Conservation (phyloP, 257 asterid species). For the Solanum virginianum region DNA sequence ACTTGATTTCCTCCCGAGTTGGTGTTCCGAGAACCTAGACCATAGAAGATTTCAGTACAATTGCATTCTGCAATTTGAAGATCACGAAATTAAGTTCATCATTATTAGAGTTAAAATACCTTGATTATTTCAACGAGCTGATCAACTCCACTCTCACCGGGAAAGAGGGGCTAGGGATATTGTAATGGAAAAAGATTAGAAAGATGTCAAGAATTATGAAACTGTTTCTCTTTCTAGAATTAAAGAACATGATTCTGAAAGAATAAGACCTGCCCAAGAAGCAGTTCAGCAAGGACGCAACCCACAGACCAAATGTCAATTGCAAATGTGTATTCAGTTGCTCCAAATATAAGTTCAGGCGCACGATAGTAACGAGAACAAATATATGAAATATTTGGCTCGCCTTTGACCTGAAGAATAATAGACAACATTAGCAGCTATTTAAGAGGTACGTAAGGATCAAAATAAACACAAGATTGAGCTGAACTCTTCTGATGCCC, state of each 20-base stretch:
- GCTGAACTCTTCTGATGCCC: background rate
- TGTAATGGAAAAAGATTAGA: background rate
- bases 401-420: constrained; percentile 14
- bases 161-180: constrained; percentile 12
- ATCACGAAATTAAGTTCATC: background rate
- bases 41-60: background rate
- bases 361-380: constrained; percentile 24
- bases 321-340: constrained; percentile 17
- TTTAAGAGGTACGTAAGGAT: background rate
- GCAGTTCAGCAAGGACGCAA: constrained; percentile 25
- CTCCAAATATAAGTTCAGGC: constrained; percentile 24
- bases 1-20: constrained; percentile 72
- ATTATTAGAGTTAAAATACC: background rate
- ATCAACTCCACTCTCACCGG: constrained; percentile 19
- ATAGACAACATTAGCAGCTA: background rate
- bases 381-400: constrained; percentile 21
- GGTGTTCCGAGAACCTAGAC: constrained; percentile 67
- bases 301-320: constrained; percentile 29
- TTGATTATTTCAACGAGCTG: constrained; percentile 21
- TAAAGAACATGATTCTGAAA: background rate
- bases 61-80: background rate
- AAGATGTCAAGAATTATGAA: background rate
- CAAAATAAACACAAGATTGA: background rate
- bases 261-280: constrained; percentile 15
- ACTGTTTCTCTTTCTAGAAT: background rate